Base-by-base conservation (phyloP, 805 yeast genomes). In the Saccharomycopsis sp. region DNA sequence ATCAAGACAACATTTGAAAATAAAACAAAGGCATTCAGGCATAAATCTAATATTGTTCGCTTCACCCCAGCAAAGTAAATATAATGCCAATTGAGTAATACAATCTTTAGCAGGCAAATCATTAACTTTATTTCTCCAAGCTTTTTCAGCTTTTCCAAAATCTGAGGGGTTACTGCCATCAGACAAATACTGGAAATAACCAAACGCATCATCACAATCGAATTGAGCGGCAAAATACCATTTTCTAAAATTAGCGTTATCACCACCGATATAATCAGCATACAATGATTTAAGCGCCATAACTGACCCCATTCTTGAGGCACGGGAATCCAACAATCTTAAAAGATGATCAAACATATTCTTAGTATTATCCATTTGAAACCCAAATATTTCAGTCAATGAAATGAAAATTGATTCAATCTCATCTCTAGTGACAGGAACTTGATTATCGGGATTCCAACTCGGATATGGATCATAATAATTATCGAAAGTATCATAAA, bases 21-120 rank as follows among this genome's bases (percentile, higher is more conserved):
- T 75, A 53, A 88, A 87, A 50, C 94, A 85, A 19, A 87, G 58
- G 54, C 95, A 85, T 57, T 87, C 96, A 0, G 96, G 96, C 78
- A 87, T 80, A 55, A 84, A 87, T 51, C 96, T 69, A 2, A 87
- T 58, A 54, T 85, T 88, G 56, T 84, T 85, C 0, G 95, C 87
- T 58, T 87, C 96, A 1, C 95, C 94, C 96, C 96, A 87, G 51
- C 85, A 75, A 44, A 85, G 59, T 9, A 87, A 66, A 56, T 79
- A 88, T 5, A 87, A 61, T 0, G 85, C 77, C 14, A 87, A 52
- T 51, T 87, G 95, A 13, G 70, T 63, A 2, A 77, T 65, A 46
- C 79, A 70, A 44, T 79, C 85, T 22, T 67, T 64, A 1, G 81
- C 69, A 0, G 74, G 58, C 37, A 75, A 63, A 1, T 65, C 56